Evolutionary conservation across 306 rosid species (phyloP).

Genomic region (Castanopsis chinensis): DNA sequence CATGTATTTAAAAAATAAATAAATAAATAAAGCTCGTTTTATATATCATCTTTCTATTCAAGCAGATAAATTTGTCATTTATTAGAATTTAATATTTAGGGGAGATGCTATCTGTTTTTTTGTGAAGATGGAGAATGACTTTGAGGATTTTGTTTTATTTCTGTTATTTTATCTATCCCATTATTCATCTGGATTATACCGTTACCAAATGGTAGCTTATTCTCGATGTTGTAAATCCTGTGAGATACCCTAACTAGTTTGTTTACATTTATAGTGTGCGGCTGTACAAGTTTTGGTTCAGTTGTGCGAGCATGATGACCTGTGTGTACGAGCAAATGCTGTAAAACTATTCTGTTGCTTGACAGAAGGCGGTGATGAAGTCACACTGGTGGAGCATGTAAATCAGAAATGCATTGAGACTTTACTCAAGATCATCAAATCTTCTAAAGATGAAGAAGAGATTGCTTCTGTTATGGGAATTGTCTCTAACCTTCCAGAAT

Average conservation of each 20-base stretch:
- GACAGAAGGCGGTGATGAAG: constrained; percentile 47
- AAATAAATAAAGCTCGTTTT: no score
- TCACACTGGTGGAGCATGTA: constrained; percentile 49
- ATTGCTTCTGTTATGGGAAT: constrained; percentile 67
- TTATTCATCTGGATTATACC: not conserved
- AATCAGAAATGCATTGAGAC: constrained; percentile 56
- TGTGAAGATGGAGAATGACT: not conserved
- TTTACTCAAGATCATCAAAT: constrained; percentile 51
- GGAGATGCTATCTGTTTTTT: no score
- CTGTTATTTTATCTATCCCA: not conserved
- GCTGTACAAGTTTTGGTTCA: constrained; percentile 59
- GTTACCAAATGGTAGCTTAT: constrained; percentile 10
- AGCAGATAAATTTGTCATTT: no score
- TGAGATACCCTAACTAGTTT: constrained; percentile 24
- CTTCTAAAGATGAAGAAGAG: constrained; percentile 66
- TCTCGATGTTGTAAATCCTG: constrained; percentile 14
- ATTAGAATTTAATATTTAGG: no score
- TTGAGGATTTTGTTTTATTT: no score
- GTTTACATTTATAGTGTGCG: constrained; percentile 50
- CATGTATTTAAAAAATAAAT: no score
- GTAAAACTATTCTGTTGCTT: constrained; percentile 67
- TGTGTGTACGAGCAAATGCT: constrained; percentile 59
- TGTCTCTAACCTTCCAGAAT: constrained; percentile 63
- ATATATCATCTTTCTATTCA: no score
- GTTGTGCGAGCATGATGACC: constrained; percentile 52